Percentiles rank a stretch among this genome's conserved stretches.
Conservation (phyloP, 2,329 filamentous ascomycete species). For the Botryotinia narcissicola region DNA sequence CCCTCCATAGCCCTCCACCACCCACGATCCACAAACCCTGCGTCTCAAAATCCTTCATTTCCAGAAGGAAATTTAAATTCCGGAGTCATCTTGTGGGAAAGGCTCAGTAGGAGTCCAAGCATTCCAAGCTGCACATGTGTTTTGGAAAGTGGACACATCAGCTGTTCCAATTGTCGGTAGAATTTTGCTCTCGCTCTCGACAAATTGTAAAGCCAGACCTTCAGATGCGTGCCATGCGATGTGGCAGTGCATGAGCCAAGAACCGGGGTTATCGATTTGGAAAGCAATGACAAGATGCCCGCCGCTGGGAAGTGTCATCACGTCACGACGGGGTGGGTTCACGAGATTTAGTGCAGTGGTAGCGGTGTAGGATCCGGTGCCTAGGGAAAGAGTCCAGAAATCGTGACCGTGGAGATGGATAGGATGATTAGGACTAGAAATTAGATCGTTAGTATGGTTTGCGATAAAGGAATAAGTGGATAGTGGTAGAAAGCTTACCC, state of each 20-base stretch:
- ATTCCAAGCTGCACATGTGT: conserved; percentile 31
- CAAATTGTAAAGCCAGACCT: conserved; percentile 52
- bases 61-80: conserved; percentile 26
- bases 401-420: conserved; percentile 53
- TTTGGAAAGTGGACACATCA: conserved; percentile 23
- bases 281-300: conserved; percentile 37
- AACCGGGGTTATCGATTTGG: conserved; percentile 38
- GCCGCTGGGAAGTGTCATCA: conserved; percentile 45
- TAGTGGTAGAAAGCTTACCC: conserved; percentile 35
- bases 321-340: conserved; percentile 54
- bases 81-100: conserved; percentile 33
- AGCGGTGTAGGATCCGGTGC: conserved; percentile 39
- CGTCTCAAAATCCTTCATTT: not conserved
- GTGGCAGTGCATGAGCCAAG: conserved; percentile 41
- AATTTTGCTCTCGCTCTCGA: conserved; percentile 40
- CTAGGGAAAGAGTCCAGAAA: conserved; percentile 49
- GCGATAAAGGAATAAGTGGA: conserved; percentile 13
- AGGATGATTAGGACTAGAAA: conserved; percentile 30
- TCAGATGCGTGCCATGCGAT: conserved; percentile 53
- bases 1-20: not conserved
- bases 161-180: conserved; percentile 20
- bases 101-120: conserved; percentile 23
- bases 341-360: conserved; percentile 36
- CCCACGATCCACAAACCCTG: not conserved
- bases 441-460: not conserved